phyloP scores from a whole-genome alignment of 495 filamentous ascomycete genomes.

The Lophium mytilinum region DNA sequence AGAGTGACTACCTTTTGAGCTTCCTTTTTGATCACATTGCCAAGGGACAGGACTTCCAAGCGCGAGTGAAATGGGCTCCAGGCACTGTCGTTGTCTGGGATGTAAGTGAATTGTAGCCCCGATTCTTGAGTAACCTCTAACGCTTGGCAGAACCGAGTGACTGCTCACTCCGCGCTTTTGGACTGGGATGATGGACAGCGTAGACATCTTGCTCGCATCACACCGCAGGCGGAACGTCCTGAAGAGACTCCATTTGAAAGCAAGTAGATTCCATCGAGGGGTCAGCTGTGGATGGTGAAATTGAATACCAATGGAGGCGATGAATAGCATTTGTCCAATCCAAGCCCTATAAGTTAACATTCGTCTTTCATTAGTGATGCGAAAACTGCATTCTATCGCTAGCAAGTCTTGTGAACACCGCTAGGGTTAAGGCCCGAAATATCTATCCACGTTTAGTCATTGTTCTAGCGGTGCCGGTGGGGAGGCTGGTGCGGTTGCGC shows the following conservation, averaged over 20 bases:
- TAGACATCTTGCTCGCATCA: slow-evolving; percentile 74
- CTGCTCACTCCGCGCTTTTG: slow-evolving; percentile 65
- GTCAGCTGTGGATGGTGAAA: too few species aligned
- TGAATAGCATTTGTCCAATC: too few species aligned
- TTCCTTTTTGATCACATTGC: slow-evolving; percentile 85
- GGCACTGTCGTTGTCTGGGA: slow-evolving; percentile 87
- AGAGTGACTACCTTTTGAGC: slow-evolving; percentile 70
- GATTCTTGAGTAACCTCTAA: not conserved
- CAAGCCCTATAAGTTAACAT: too few species aligned
- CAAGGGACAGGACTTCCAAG: slow-evolving; percentile 78
- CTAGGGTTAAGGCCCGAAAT: too few species aligned
- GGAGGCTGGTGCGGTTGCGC: too few species aligned
- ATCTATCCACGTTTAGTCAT: too few species aligned
- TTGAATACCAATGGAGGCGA: too few species aligned
- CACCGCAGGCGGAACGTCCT: slow-evolving; percentile 72
- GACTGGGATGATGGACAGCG: slow-evolving; percentile 75
- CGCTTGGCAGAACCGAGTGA: slow-evolving; percentile 56
- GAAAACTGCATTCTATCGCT: too few species aligned
- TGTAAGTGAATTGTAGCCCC: slow-evolving; percentile 32
- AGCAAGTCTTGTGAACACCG: too few species aligned
- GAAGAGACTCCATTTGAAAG: slow-evolving; percentile 57
- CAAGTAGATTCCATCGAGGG: not conserved
- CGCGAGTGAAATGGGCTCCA: slow-evolving; percentile 73
- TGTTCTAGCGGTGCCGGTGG: too few species aligned
- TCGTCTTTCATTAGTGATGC: too few species aligned